These are phyloP conservation scores for Albifimbria verrucaria DNA, from an alignment of 2,329 filamentous ascomycete genomes.

Conservation along the genomic window DNA sequence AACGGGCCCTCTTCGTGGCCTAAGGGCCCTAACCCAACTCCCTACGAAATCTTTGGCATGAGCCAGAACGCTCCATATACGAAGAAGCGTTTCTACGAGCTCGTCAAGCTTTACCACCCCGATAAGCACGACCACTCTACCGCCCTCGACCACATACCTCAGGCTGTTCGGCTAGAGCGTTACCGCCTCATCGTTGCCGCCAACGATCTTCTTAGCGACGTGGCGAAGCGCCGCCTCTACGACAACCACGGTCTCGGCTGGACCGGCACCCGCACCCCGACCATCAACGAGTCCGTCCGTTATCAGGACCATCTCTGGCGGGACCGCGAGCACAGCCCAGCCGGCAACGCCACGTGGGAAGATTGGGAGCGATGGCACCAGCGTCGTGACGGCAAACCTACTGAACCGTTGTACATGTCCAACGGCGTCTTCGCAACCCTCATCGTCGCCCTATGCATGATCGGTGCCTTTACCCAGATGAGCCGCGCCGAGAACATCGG, in stretches of 20 bases:
- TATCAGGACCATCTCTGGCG: slow-evolving; percentile 47
- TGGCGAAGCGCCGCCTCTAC: slow-evolving; percentile 74
- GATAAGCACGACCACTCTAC: slow-evolving; percentile 53
- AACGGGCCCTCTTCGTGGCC: slow-evolving; percentile 41
- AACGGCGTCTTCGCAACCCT: slow-evolving; percentile 72
- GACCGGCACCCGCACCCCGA: slow-evolving; percentile 56
- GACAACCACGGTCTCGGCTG: slow-evolving; percentile 81
- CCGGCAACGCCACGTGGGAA: slow-evolving; percentile 90
- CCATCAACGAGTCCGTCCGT: slow-evolving; percentile 37
- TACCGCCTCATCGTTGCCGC: slow-evolving; percentile 87
- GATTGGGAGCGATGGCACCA: slow-evolving; percentile 87
- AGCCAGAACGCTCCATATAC: slow-evolving; percentile 65
- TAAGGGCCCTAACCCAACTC: slow-evolving; percentile 58
- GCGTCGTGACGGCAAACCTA: slow-evolving; percentile 41
- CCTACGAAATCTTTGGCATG: slow-evolving; percentile 81
- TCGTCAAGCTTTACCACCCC: slow-evolving; percentile 95
- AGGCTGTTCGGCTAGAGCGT: slow-evolving; percentile 71
- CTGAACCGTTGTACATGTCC: slow-evolving; percentile 63
- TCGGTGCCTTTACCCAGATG: slow-evolving; percentile 71
- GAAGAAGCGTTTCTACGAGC: slow-evolving; percentile 80
- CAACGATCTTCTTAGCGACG: slow-evolving; percentile 82
- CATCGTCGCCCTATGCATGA: slow-evolving; percentile 64
- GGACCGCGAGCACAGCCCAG: slow-evolving; percentile 42
- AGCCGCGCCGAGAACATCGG: slow-evolving; percentile 64
- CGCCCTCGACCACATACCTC: slow-evolving; percentile 32